Conservation (phyloP, 169 alveolate species). For the Perkinsus marinus region DNA sequence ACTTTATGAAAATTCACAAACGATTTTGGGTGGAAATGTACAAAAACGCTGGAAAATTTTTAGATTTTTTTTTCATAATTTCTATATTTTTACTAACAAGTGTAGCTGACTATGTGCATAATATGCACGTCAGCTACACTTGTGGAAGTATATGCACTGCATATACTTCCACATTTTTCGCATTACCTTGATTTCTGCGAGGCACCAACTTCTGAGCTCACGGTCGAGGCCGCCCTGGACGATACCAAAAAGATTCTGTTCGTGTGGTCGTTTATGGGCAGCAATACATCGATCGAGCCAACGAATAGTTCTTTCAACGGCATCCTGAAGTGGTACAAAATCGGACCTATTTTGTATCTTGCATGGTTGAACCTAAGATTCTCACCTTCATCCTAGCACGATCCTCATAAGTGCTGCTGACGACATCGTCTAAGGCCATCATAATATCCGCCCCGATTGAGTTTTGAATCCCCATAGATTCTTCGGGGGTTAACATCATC, state of each 20-base stretch:
- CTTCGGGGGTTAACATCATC: constrained; percentile 88
- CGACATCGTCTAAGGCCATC: constrained; percentile 98
- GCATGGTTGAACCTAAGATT: background rate
- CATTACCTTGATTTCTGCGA: background rate
- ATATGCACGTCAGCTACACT: too few species aligned
- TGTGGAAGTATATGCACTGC: too few species aligned
- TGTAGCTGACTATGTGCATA: too few species aligned
- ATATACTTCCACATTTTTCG: too few species aligned
- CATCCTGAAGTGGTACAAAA: constrained; percentile 57
- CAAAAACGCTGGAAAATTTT: too few species aligned
- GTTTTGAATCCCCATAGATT: constrained; percentile 78
- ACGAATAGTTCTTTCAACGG: constrained; percentile 80
- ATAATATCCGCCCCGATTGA: constrained; percentile 88
- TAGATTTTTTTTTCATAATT: too few species aligned
- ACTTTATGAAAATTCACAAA: too few species aligned
- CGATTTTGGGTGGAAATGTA: too few species aligned
- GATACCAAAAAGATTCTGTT: constrained; percentile 87
- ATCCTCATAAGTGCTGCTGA: constrained; percentile 48
- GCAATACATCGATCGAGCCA: constrained; percentile 88
- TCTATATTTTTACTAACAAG: too few species aligned
- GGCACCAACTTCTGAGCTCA: constrained; percentile 55
- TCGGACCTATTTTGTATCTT: constrained; percentile 30
- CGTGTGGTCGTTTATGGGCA: constrained; percentile 74
- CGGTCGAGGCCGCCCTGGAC: constrained; percentile 90
- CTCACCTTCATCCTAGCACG: constrained; percentile 20